phyloP scores from a whole-genome alignment of 345 rosid genomes.

The Leavenworthia alabamica region DNA sequence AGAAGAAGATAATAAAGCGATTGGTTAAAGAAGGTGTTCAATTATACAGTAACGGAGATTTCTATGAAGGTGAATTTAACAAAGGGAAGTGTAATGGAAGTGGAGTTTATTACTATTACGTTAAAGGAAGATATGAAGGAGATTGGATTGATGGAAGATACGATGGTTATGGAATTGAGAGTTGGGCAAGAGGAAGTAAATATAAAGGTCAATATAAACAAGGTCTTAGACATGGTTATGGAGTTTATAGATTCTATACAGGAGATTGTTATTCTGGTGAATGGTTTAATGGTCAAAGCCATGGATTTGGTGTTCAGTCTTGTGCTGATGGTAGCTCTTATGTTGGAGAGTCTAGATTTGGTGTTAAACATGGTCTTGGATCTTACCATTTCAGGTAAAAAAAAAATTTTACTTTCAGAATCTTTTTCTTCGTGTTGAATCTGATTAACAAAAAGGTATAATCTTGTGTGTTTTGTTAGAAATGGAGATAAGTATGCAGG shows the following conservation, averaged over 20 bases:
- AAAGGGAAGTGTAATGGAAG: conserved; percentile 81
- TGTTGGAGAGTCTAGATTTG: conserved; percentile 78
- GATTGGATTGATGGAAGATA: conserved; percentile 91
- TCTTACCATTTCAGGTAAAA: conserved; percentile 94
- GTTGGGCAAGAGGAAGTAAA: conserved; percentile 94
- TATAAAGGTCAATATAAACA: conserved; percentile 82
- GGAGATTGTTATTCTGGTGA: conserved; percentile 91
- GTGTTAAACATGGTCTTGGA: conserved; percentile 88
- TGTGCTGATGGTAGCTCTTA: conserved; percentile 88
- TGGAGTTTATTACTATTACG: conserved; percentile 79
- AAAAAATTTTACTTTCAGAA: no score
- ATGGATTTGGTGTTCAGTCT: conserved; percentile 83
- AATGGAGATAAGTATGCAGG: conserved; percentile 91
- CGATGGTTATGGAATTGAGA: conserved; percentile 86
- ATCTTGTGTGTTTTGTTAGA: conserved; percentile 28
- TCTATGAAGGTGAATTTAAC: conserved; percentile 88
- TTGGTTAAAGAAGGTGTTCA: conserved; percentile 75
- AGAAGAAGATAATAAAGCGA: conserved; percentile 8
- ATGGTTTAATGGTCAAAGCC: conserved; percentile 94
- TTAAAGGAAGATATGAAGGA: conserved; percentile 81
- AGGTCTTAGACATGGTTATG: conserved; percentile 81
- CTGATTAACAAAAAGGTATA: neutral
- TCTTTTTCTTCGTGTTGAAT: neutral
- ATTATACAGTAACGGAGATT: conserved; percentile 84
- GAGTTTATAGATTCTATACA: conserved; percentile 74